phyloP scores from a whole-genome alignment of 2,329 filamentous ascomycete species.

The Cadophora gregata region DNA sequence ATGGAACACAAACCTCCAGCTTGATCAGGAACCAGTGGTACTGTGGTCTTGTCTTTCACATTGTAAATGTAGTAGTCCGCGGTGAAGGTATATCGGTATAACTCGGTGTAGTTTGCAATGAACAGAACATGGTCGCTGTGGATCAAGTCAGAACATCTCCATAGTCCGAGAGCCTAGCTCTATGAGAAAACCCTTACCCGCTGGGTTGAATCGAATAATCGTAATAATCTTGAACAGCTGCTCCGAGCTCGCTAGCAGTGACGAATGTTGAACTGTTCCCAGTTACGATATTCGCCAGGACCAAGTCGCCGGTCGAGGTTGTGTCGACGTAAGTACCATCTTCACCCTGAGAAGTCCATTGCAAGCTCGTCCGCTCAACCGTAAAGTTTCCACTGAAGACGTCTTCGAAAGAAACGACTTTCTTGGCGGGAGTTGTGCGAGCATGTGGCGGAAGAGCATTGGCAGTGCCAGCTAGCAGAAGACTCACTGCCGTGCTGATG shows the following conservation, averaged over 20 bases:
- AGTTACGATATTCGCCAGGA: slow-evolving; percentile 67
- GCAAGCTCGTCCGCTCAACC: slow-evolving; percentile 32
- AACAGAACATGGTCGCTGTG: slow-evolving; percentile 59
- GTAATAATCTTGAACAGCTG: slow-evolving; percentile 48
- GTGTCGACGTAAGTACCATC: slow-evolving; percentile 67
- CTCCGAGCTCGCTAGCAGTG: slow-evolving; percentile 61
- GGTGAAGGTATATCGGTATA: slow-evolving; percentile 72
- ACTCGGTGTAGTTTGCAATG: slow-evolving; percentile 69
- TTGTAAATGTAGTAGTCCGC: slow-evolving; percentile 71
- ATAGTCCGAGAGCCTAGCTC: no score
- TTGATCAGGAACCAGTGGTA: slow-evolving; percentile 63
- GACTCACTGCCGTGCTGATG: slow-evolving; percentile 7
- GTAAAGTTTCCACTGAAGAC: slow-evolving; percentile 35
- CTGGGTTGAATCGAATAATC: slow-evolving; percentile 69
- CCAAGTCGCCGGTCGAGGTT: slow-evolving; percentile 56
- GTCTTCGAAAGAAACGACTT: slow-evolving; percentile 39
- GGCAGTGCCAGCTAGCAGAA: slow-evolving; percentile 8
- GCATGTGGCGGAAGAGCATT: slow-evolving; percentile 12
- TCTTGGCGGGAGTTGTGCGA: slow-evolving; percentile 27
- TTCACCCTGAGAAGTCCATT: slow-evolving; percentile 62
- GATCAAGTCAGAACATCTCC: not conserved
- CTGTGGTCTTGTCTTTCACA: slow-evolving; percentile 59
- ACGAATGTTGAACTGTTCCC: slow-evolving; percentile 63
- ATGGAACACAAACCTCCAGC: slow-evolving; percentile 20
- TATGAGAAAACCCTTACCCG: slow-evolving; percentile 40